A percentile compares a stretch with the other conserved stretches of the same genome.
phyloP scores from a whole-genome alignment of 768 basidiomycete species.

The Collybiopsis confluens region DNA sequence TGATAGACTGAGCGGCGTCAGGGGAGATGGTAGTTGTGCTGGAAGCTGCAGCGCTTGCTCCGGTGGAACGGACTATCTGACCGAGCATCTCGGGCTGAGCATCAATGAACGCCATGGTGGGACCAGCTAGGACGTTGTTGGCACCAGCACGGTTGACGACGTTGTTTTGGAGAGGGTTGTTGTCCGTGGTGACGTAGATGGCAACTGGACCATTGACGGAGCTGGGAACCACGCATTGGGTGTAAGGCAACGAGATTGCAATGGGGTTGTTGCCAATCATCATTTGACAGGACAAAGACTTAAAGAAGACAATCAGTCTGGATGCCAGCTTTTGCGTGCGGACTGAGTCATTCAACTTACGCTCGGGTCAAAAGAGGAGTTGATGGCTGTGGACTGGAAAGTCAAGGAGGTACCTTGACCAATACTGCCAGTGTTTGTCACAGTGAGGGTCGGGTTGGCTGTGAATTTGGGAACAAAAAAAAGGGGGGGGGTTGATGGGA shows the following conservation, averaged over 20 bases:
- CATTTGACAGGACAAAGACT: constrained; percentile 74
- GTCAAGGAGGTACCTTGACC: constrained; percentile 55
- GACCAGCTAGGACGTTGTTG: constrained; percentile 62
- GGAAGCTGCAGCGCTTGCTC: constrained; percentile 15
- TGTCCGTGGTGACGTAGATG: constrained; percentile 62
- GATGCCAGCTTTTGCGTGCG: too few relatives aligned
- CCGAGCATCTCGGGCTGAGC: constrained; percentile 48
- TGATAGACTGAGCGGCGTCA: constrained; percentile 31
- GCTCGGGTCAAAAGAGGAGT: constrained; percentile 37
- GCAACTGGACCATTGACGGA: constrained; percentile 74
- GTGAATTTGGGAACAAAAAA: not conserved
- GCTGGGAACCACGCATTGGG: constrained; percentile 57
- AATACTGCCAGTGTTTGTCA: constrained; percentile 63
- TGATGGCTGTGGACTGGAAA: constrained; percentile 56
- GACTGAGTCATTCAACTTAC: constrained; percentile 27
- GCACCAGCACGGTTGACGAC: constrained; percentile 49
- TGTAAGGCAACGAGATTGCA: constrained; percentile 56
- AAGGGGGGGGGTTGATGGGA: too few relatives aligned
- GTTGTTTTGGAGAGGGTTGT: constrained; percentile 60
- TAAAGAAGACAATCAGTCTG: not conserved
- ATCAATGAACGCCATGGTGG: constrained; percentile 65
- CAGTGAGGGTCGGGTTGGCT: constrained; percentile 56
- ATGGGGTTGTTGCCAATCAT: constrained; percentile 54
- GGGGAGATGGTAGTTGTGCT: constrained; percentile 27
- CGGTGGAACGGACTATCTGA: constrained; percentile 33